Evolutionary conservation across 257 asterid species (phyloP), one percentile per base, ranked within the genome.

Genomic region (Galeopsis tetrahit): DNA sequence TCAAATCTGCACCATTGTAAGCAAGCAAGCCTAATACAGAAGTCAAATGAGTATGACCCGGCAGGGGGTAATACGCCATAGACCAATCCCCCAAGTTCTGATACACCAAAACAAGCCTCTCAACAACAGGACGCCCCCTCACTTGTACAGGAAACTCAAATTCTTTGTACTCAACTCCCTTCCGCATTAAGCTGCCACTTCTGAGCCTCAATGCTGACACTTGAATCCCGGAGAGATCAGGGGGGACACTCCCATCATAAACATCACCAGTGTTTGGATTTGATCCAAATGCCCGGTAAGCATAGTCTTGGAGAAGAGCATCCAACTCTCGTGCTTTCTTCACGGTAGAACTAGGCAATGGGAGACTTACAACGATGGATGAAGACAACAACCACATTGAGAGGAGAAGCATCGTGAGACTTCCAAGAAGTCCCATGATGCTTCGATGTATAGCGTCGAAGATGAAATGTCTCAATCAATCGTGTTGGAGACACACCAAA

Each of bases 191-290:
- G 82, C 94, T 87, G 17, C 96, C 97, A 75, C 86, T 84, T 76
- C 90, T 81, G 13, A 89, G 90, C 85, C 96, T 82, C 82, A 89
- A n/a, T 1, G 82, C 95, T 4, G 93, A 79, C 51, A 89, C 85
- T 61, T 56, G 70, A 70, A 89, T 74, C 53, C 96, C 96, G 0
- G 90, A 81, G 15, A 91, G 81, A 75, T 84, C 85, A 8, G 78
- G 52, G 4, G 95, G 86, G 8, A 77, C 83, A 2, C 7, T 42
- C 14, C 86, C 96, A 56, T 85, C 82, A 62, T 85, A 91, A 46
- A 79, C 75, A 32, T 69, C 48, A 4, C 97, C 95, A 0, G 97
- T 91, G 49, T 66, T 76, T 5, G 87, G 89, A 4, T 72, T 78
- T 55, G 36, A 0, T 4, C 8, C 52, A 67, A 91, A 79, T 66